Base-by-base conservation (phyloP, 2,329 filamentous ascomycete species). In the Fusarium robinianum region DNA sequence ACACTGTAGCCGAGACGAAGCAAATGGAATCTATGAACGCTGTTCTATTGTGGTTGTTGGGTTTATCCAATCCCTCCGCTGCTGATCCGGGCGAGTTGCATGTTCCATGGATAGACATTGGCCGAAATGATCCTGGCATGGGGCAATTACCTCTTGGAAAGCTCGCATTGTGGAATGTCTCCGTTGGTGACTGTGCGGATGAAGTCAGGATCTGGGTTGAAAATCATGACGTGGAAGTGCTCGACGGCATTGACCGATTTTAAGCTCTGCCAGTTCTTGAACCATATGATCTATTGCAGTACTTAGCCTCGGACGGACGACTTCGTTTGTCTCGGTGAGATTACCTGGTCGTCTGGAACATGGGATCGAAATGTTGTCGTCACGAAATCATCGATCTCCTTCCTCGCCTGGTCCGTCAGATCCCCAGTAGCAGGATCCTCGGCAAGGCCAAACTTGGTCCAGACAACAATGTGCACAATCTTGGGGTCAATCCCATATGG, bases 171-270 rank as follows among this genome's bases (percentile, higher is more conserved):
- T 2, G 88, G 83, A 30, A 86, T 73, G 70, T 95, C 90, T 9
- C 84, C 85, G 24, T 81, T 72, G 5, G 90, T 96, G 49, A 96
- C 77, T 41, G 81, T 72, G 37, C 73, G 71, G 31, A 96, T 69
- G 55, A 95, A 89, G 4, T 73, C 76, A 25, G 75, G 73, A 58
- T 92, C 84, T 1, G 90, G 85, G 57, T 88, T 77, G 65, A 85
- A 87, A 40, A 96, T 73, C 90, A 96, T 90, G 62, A 96, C 85
- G 67, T 97, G 92, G 63, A 97, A 94, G 66, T 97, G 92, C 73
- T 96, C 91, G 8, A 97, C 81, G 1, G 87, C 83, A 58, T 90
- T 82, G 18, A 97, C 81, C 16, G 87, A 94, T 72, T 96, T 96
- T 55, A 96, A 72, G 11, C 79, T 81, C 40, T 76, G 79, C 90